Evolutionary conservation across 768 basidiomycete species (phyloP).

Genomic region (Tricholoma sp.): DNA sequence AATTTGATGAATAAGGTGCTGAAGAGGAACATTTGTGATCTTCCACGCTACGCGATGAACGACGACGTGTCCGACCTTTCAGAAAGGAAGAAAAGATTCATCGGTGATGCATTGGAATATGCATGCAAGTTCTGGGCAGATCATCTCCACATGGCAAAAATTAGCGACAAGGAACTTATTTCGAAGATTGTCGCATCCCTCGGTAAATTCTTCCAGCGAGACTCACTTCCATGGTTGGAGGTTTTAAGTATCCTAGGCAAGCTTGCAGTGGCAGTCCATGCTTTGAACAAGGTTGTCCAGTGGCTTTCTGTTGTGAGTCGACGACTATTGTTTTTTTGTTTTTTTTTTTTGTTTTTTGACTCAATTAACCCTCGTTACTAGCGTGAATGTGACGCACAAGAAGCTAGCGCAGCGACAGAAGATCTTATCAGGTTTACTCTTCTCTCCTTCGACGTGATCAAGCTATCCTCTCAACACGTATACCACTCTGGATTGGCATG

Average conservation of each 20-base stretch:
- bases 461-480: too few species aligned
- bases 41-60: neutral
- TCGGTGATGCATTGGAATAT: constrained; percentile 7
- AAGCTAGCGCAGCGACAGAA: too few species aligned
- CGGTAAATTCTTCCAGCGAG: neutral
- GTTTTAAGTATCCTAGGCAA: neutral
- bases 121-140: constrained; percentile 12
- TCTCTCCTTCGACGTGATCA: too few species aligned
- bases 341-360: too few species aligned
- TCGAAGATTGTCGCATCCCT: neutral
- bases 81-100: neutral
- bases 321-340: too few species aligned
- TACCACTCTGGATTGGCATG: too few species aligned
- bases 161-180: neutral
- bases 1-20: constrained; percentile 4
- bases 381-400: too few species aligned
- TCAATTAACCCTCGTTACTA: too few species aligned
- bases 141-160: constrained; percentile 4
- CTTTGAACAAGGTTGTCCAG: neutral
- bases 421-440: too few species aligned
- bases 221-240: neutral
- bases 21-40: constrained; percentile 4
- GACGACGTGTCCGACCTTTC: neutral
- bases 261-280: neutral
- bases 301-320: too few species aligned